Conservation (phyloP, 2,329 filamentous ascomycete genomes). For the Microascus cirrosus region DNA sequence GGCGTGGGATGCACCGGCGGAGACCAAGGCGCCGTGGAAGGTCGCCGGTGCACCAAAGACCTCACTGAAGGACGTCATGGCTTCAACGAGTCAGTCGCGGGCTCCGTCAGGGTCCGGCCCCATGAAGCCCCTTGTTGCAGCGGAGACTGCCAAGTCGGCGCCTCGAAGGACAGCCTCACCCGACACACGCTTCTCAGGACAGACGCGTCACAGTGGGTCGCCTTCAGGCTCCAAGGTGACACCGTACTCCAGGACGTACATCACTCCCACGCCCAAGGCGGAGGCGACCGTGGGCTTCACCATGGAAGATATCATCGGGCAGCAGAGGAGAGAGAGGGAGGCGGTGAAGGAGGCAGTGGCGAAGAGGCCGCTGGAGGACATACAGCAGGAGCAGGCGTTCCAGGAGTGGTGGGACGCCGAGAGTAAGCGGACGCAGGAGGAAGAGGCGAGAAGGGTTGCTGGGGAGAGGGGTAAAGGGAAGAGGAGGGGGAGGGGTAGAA, state of each 20-base stretch:
- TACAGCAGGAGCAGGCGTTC: constrained; percentile 94
- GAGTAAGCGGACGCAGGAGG: constrained; percentile 58
- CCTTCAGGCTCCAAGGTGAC: constrained; percentile 19
- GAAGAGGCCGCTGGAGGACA: constrained; percentile 84
- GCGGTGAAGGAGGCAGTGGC: constrained; percentile 72
- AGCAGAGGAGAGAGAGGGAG: constrained; percentile 78
- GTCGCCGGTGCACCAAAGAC: constrained; percentile 36
- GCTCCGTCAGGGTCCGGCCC: constrained; percentile 9
- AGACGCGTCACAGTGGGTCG: constrained; percentile 25
- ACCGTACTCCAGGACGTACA: constrained; percentile 52
- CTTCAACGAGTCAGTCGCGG: constrained; percentile 11
- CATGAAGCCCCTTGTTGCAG: constrained; percentile 30
- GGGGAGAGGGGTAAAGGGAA: neutral
- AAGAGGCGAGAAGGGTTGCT: constrained; percentile 31
- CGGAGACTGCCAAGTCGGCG: constrained; percentile 27
- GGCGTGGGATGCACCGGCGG: constrained; percentile 32
- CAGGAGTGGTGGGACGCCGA: constrained; percentile 95
- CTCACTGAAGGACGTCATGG: constrained; percentile 36
- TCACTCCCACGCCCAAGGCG: constrained; percentile 42
- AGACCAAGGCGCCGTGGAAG: constrained; percentile 55
- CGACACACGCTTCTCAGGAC: constrained; percentile 52
- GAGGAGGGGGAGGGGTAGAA: neutral
- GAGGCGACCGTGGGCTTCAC: constrained; percentile 59
- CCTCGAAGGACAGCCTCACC: constrained; percentile 44
- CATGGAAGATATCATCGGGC: constrained; percentile 78